These are phyloP conservation scores for Xerocomus cyaneibrunnescens DNA, from an alignment of 1,284 basidiomycete genomes.

Conservation along the genomic window DNA sequence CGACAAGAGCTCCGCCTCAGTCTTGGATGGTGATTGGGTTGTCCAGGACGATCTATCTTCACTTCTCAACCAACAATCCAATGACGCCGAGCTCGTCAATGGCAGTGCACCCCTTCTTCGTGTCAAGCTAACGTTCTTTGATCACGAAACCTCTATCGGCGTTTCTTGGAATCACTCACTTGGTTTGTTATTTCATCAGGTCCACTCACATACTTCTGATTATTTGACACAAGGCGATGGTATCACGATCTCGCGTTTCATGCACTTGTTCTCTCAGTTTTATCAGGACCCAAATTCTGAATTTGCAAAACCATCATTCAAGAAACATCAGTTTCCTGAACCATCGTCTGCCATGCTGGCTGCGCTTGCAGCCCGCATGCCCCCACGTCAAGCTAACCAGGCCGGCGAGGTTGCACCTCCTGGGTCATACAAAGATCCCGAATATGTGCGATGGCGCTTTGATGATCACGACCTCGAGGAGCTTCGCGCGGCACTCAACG, in stretches of 20 bases:
- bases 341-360: background rate
- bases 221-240: constrained; percentile 27
- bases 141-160: constrained; percentile 28
- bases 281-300: constrained; percentile 18
- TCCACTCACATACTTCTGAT: background rate
- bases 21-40: constrained; percentile 21
- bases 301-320: constrained; percentile 16
- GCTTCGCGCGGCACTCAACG: constrained; percentile 16
- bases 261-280: constrained; percentile 23
- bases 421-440: background rate
- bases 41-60: constrained; percentile 24
- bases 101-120: constrained; percentile 22
- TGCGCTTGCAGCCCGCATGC: background rate
- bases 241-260: constrained; percentile 23
- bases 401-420: background rate
- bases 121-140: constrained; percentile 28
- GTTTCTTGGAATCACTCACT: constrained; percentile 34
- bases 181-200: background rate
- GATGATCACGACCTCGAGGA: constrained; percentile 2
- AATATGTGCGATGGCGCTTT: constrained; percentile 18
- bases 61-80: constrained; percentile 15
- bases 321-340: constrained; percentile 18
- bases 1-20: constrained; percentile 1
- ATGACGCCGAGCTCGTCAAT: constrained; percentile 2
- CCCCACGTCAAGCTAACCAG: background rate